phyloP scores from a whole-genome alignment of 352 stramenopile species.

The Phytophthora litchii region DNA sequence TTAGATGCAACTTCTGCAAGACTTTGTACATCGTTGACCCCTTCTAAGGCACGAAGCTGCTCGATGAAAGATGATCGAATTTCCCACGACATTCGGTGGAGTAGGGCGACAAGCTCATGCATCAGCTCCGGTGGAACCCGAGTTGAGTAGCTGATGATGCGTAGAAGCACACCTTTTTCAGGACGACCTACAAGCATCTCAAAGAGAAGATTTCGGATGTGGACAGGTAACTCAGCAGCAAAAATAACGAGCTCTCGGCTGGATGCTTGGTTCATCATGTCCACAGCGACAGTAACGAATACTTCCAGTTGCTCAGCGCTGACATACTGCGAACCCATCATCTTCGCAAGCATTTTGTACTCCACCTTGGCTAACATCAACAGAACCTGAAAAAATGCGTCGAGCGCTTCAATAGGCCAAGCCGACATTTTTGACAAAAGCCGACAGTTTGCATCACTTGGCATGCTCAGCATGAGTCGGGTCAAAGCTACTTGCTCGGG shows the following conservation, averaged over 20 bases:
- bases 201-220: conserved; percentile 56
- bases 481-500: conserved; percentile 62
- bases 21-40: conserved; percentile 36
- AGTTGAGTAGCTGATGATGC: conserved; percentile 61
- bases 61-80: conserved; percentile 64
- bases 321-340: conserved; percentile 61
- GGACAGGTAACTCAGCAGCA: conserved; percentile 46
- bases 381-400: conserved; percentile 71
- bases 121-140: conserved; percentile 45
- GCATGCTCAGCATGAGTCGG: conserved; percentile 66
- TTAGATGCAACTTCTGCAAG: conserved; percentile 41
- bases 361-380: conserved; percentile 68
- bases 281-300: conserved; percentile 56
- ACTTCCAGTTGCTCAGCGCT: conserved; percentile 39
- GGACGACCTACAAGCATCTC: conserved; percentile 42
- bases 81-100: conserved; percentile 57
- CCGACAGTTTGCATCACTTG: conserved; percentile 47
- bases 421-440: conserved; percentile 49
- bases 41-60: conserved; percentile 61
- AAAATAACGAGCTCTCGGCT: conserved; percentile 71
- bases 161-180: conserved; percentile 63
- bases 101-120: conserved; percentile 49
- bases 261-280: conserved; percentile 77
- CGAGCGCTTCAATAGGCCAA: conserved; percentile 46
- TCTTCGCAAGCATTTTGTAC: conserved; percentile 57